Percentiles rank a stretch among this genome's conserved stretches.
phyloP scores from a whole-genome alignment of 257 asterid genomes.

The Handroanthus guayacan region DNA sequence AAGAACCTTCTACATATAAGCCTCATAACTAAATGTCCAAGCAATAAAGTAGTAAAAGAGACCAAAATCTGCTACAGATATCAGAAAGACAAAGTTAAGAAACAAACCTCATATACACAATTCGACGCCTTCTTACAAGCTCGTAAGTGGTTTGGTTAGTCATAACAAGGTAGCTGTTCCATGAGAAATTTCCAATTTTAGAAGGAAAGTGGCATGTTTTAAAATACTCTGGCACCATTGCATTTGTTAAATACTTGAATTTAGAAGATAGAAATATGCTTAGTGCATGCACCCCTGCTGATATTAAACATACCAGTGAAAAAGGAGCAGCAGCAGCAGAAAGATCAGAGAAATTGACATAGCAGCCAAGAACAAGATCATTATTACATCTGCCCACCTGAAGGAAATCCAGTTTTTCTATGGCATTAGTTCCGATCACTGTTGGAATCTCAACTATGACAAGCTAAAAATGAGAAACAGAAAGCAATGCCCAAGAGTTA shows the following conservation, averaged over 20 bases:
- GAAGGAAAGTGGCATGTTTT: conserved; percentile 19
- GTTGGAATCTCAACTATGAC: conserved; percentile 27
- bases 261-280: conserved; percentile 25
- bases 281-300: conserved; percentile 1
- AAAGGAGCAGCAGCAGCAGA: conserved; percentile 84
- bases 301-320: conserved; percentile 70
- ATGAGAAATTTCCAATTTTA: conserved; percentile 34
- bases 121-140: conserved; percentile 88
- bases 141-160: conserved; percentile 97
- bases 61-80: not conserved
- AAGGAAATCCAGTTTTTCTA: conserved; percentile 40
- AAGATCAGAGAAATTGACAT: conserved; percentile 67
- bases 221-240: conserved; percentile 4
- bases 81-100: not conserved
- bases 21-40: conserved; percentile 2
- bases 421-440: conserved; percentile 24
- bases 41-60: conserved; percentile 17
- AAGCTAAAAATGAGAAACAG: conserved; percentile 10
- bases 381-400: conserved; percentile 87
- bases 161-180: conserved; percentile 83
- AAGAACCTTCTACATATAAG: conserved; percentile 14
- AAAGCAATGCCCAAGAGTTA: conserved; percentile 5
- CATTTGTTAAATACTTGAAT: conserved; percentile 9
- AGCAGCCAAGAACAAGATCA: conserved; percentile 70
- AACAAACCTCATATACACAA: conserved; percentile 81